Conservation (phyloP, 1,139 yeast genomes). For the Kodamaea fungicola region DNA sequence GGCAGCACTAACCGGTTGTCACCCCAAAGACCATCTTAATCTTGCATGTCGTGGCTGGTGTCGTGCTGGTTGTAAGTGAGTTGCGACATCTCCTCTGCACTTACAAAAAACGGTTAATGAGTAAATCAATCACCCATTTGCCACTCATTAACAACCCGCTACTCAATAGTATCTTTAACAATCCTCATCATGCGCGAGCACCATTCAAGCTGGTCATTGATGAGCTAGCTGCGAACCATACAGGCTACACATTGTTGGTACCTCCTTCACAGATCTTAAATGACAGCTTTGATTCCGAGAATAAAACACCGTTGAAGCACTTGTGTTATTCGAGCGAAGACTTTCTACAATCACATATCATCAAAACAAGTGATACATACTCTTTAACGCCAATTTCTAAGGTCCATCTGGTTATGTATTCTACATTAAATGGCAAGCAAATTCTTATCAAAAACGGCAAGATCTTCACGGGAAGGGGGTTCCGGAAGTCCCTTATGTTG, state of each 20-base stretch:
- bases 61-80: no score
- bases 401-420: slow-evolving; percentile 43
- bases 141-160: slow-evolving; percentile 59
- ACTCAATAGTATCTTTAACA: slow-evolving; percentile 65
- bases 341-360: slow-evolving; percentile 68
- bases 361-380: slow-evolving; percentile 31
- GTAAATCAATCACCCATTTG: slow-evolving; percentile 18
- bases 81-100: no score
- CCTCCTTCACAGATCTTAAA: slow-evolving; percentile 57
- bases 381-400: slow-evolving; percentile 38
- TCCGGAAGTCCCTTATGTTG: slow-evolving; percentile 44
- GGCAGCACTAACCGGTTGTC: no score
- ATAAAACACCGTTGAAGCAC: slow-evolving; percentile 44
- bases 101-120: background rate
- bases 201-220: slow-evolving; percentile 48
- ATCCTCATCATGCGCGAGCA: slow-evolving; percentile 51
- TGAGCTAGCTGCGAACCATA: slow-evolving; percentile 38
- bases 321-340: slow-evolving; percentile 59
- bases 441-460: slow-evolving; percentile 54
- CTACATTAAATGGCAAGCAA: slow-evolving; percentile 60
- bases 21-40: no score
- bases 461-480: slow-evolving; percentile 57
- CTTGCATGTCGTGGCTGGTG: no score
- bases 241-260: slow-evolving; percentile 53
- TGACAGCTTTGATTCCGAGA: slow-evolving; percentile 44